Evolutionary conservation across 805 yeast genomes (phyloP).

Genomic region (Sugiyamaella boreocaroliniensis): DNA sequence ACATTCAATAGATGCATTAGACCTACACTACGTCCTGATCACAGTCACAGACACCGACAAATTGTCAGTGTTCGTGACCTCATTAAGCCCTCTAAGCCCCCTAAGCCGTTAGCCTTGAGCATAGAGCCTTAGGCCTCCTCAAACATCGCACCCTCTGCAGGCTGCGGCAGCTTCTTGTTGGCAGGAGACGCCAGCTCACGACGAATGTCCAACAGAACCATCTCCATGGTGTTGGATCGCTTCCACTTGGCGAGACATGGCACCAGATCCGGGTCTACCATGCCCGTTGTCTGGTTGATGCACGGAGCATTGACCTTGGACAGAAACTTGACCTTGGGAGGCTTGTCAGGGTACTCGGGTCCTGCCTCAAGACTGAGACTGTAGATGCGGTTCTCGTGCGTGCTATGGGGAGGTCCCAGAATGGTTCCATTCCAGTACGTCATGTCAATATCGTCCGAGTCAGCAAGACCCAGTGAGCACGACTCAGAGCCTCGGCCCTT

Average conservation of each 20-base stretch:
- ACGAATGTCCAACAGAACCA: constrained; percentile 80
- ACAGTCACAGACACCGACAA: not conserved
- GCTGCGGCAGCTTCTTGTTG: constrained; percentile 84
- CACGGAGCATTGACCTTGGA: constrained; percentile 88
- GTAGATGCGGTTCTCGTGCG: constrained; percentile 90
- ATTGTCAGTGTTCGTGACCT: not conserved
- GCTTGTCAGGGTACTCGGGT: constrained; percentile 74
- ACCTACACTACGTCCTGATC: not conserved
- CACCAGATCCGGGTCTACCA: constrained; percentile 45
- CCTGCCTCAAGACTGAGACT: constrained; percentile 78
- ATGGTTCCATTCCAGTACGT: constrained; percentile 97
- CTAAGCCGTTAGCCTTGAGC: not conserved
- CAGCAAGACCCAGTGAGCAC: constrained; percentile 89
- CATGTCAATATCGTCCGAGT: constrained; percentile 87
- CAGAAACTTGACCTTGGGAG: constrained; percentile 76
- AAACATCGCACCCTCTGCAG: constrained; percentile 78
- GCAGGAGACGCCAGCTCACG: constrained; percentile 77
- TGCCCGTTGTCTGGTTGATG: constrained; percentile 61
- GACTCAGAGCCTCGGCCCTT: constrained; percentile 96
- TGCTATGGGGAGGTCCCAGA: constrained; percentile 89
- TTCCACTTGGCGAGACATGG: constrained; percentile 79
- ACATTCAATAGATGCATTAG: constrained; percentile 1
- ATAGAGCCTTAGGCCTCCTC: not conserved
- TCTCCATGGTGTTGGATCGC: constrained; percentile 86
- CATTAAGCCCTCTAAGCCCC: not conserved